A percentile compares a stretch with the other conserved stretches of the same genome.
Conservation (phyloP, 495 filamentous ascomycete genomes). For the Neurospora sp. region DNA sequence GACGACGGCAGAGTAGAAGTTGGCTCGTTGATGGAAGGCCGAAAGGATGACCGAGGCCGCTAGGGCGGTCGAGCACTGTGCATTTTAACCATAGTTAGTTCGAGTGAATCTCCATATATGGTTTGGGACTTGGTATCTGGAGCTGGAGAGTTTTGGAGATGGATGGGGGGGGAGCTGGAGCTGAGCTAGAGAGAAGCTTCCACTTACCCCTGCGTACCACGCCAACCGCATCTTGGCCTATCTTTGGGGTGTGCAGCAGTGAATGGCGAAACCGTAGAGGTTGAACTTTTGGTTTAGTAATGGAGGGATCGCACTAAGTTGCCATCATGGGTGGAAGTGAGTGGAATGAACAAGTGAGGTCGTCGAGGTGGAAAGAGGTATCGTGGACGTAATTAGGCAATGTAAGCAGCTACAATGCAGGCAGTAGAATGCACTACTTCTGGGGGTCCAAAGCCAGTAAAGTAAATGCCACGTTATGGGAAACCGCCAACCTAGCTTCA, state of each 20-base stretch:
- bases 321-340: background rate
- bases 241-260: background rate
- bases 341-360: background rate
- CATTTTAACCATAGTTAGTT: constrained; percentile 7
- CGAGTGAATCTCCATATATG: background rate
- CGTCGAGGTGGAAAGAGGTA: background rate
- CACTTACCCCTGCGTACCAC: constrained; percentile 48
- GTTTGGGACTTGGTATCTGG: background rate
- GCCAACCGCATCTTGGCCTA: constrained; percentile 39
- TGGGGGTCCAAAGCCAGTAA: background rate
- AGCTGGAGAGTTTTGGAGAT: background rate
- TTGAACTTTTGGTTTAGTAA: background rate
- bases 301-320: background rate
- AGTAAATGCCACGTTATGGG: background rate
- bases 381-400: background rate
- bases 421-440: background rate
- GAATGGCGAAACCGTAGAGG: background rate
- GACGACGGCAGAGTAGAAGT: constrained; percentile 95
- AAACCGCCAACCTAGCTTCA: background rate
- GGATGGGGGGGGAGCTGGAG: background rate
- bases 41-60: constrained; percentile 75
- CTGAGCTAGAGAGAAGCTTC: background rate
- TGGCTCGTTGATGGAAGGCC: constrained; percentile 86
- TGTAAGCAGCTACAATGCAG: background rate
- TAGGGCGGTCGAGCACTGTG: constrained; percentile 62